Conservation (phyloP, 106 monocot genomes). For the Allium fistulosum region DNA sequence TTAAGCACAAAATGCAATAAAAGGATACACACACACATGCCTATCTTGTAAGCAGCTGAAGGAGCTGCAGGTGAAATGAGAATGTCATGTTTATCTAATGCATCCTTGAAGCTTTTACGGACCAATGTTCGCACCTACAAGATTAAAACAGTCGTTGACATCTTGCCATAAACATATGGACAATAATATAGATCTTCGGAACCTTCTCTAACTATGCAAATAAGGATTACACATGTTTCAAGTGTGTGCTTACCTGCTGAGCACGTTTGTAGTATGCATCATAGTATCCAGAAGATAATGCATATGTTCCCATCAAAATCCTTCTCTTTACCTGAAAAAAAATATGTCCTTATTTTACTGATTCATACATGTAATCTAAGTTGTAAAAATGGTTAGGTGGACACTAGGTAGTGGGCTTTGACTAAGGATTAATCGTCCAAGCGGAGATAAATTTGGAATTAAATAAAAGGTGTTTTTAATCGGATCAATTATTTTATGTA, state of each 20-base stretch:
- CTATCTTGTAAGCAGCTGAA: conserved; percentile 86
- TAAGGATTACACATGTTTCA: not conserved
- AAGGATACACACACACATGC: conserved; percentile 17
- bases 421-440: no score
- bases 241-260: conserved; percentile 59
- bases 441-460: no score
- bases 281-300: conserved; percentile 90
- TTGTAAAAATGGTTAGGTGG: no score
- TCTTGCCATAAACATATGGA: not conserved
- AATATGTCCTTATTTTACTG: no score
- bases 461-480: no score
- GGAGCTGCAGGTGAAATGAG: conserved; percentile 97
- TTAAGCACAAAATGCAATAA: not conserved
- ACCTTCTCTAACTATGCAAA: no score
- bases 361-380: no score
- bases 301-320: conserved; percentile 99
- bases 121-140: conserved; percentile 93
- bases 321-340: conserved; percentile 85
- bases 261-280: conserved; percentile 97
- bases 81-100: conserved; percentile 65
- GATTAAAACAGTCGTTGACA: conserved; percentile 11
- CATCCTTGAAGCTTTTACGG: conserved; percentile 80
- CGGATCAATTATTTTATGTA: no score
- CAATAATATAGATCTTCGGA: not conserved
- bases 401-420: no score